phyloP scores from a whole-genome alignment of 768 basidiomycete genomes.

The Cantharellus anzutake region DNA sequence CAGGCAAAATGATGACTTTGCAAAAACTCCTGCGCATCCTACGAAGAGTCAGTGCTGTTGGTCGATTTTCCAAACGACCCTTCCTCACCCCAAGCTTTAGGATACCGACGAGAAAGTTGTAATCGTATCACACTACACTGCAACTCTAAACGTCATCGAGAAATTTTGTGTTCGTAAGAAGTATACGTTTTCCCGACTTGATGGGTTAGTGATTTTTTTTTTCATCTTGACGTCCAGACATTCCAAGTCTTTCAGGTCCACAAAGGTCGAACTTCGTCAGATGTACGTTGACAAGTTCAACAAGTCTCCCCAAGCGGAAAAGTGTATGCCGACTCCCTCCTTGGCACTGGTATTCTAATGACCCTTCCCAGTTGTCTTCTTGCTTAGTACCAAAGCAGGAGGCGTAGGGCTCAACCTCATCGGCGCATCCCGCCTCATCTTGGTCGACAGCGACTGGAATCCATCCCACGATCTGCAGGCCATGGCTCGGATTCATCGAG shows the following conservation, averaged over 20 bases:
- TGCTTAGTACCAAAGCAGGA: constrained; percentile 88
- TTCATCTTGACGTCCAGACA: not conserved
- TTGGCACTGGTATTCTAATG: not conserved
- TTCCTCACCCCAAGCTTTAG: constrained; percentile 17
- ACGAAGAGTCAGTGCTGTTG: constrained; percentile 26
- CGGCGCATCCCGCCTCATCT: constrained; percentile 25
- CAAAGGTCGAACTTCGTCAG: constrained; percentile 40
- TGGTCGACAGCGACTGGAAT: constrained; percentile 90
- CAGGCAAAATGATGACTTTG: constrained; percentile 59
- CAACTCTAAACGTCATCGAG: constrained; percentile 83
- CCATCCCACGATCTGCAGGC: constrained; percentile 87
- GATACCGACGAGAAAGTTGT: constrained; percentile 86
- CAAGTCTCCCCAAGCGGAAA: constrained; percentile 42
- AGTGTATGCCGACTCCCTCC: constrained; percentile 32
- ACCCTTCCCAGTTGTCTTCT: constrained; percentile 24
- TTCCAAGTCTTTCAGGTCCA: constrained; percentile 1
- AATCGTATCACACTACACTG: constrained; percentile 90
- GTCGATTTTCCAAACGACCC: not conserved
- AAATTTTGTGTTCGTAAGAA: constrained; percentile 55
- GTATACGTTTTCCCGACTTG: constrained; percentile 70
- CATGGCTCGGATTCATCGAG: constrained; percentile 94
- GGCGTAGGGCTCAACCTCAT: constrained; percentile 88
- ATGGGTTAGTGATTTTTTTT: constrained; percentile 37
- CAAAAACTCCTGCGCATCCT: constrained; percentile 42
- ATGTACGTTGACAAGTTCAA: constrained; percentile 85